Base-by-base conservation (phyloP, 2,329 filamentous ascomycete species). In the Colletotrichum plurivorum region DNA sequence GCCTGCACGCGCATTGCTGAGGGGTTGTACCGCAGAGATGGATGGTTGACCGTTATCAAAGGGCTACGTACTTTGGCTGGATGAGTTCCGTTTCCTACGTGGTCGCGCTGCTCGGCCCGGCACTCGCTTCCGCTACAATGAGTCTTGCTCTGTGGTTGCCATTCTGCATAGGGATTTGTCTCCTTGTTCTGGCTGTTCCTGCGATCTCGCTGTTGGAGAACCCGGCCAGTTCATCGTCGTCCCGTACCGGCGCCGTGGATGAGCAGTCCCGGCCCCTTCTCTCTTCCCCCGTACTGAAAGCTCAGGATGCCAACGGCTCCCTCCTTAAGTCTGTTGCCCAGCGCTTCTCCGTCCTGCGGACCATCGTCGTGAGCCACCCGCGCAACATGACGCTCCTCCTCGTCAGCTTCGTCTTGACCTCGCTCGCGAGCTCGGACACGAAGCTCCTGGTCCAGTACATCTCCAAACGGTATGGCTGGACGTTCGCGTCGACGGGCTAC, bases 371-470 rank as follows among this genome's bases (percentile, higher is more conserved):
- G 5, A 80, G 76, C 61, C 81, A 82, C 39, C 78, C 82, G 2
- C 77, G 76, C 6, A 86, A 84, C 73, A 79, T 84, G 43, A 75
- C 76, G 2, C 75, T 87, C 2, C 72, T 85, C 2, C 79, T 86
- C 1, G 56, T 78, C 55, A 81, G 81, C 72, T 84, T 85, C 73
- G 78, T 86, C 60, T 79, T 86, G 64, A 83, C 84, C 1, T 83
- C 84, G 13, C 78, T 86, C 16, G 84, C 84, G 6, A 85, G 83
- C 73, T 84, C 84, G 22, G 84, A 87, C 70, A 86, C 84, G 16
- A 86, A 85, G 65, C 78, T 87, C 0, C 77, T 86, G 7, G 78
- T 84, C 2, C 84, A 85, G 66, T 86, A 86, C 71, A 85, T 86
- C 70, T 86, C 84, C 0, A 84, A 81, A 69, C 78, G 84, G 1